Evolutionary conservation across 78 protist genomes (phyloP).

Genomic region (Tieghemostelium lacteum): DNA sequence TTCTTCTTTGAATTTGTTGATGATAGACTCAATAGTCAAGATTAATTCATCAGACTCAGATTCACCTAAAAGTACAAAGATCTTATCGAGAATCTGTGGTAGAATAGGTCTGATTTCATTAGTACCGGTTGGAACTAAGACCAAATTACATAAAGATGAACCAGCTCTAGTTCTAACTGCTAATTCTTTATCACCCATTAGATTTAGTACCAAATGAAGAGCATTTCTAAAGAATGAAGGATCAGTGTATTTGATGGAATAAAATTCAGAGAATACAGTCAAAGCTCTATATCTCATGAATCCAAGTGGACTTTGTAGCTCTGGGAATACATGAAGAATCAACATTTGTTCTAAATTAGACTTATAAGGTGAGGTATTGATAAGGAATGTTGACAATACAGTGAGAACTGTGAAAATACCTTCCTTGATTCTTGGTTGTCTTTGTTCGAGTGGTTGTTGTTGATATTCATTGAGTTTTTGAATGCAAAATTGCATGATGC

Average conservation of each 20-base stretch:
- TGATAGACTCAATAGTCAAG: constrained; percentile 57
- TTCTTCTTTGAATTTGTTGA: constrained; percentile 63
- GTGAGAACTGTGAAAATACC: constrained; percentile 49
- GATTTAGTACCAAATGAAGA: constrained; percentile 1
- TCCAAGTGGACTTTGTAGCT: constrained; percentile 31
- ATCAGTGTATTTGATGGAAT: constrained; percentile 43
- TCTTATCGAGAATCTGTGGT: constrained; percentile 68
- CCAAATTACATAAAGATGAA: constrained; percentile 63
- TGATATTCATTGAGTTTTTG: constrained; percentile 5
- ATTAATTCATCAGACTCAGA: constrained; percentile 83
- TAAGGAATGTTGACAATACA: constrained; percentile 19
- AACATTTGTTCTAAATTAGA: constrained; percentile 48
- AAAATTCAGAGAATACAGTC: constrained; percentile 31
- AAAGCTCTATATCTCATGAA: constrained; percentile 65
- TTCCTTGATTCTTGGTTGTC: constrained; percentile 44
- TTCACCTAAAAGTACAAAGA: constrained; percentile 79
- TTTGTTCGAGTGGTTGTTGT: neutral
- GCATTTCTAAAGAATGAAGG: constrained; percentile 40
- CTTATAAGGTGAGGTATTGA: constrained; percentile 1
- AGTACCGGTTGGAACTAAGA: constrained; percentile 40
- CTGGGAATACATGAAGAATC: constrained; percentile 77
- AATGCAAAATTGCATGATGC: constrained; percentile 57
- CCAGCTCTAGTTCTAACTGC: constrained; percentile 83
- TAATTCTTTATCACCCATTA: constrained; percentile 75
- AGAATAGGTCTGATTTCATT: constrained; percentile 60